Base-by-base conservation (phyloP, 177 flowering plant species). In the Telopea speciosissima region DNA sequence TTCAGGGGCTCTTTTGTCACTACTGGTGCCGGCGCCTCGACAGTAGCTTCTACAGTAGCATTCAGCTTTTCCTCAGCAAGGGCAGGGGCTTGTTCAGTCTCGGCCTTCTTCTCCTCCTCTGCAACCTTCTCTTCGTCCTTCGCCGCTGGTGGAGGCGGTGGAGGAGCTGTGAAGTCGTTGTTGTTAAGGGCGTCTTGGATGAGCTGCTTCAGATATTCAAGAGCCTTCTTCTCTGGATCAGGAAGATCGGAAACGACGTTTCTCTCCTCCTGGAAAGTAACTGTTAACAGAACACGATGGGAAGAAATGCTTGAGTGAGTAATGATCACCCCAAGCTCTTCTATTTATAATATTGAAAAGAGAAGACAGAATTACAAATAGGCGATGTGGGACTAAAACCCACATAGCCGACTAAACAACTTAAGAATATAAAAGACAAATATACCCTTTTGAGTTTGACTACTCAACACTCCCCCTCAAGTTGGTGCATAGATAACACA, bases 231-330 rank as follows among this genome's bases (percentile, higher is more conserved):
- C 65, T 95, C 90, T 0, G 90, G 72, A 22, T 95, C 97, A 10
- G 88, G 83, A 17, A 91, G 96, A 65, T 95, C 99, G 21, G 81
- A 76, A 0, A 83, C 97, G 3, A 83, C 80, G 78, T 87, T 90
- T 68, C 83, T 86, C 79, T 94, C 98, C 67, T 94, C 98, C 83
- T 94, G 87, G 76, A 90, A 94, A 24, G 94, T 87, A 65, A n/a
- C n/a, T n/a, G n/a, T n/a, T n/a, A n/a, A n/a, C n/a, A n/a, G n/a
- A n/a, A n/a, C n/a, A n/a, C n/a, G n/a, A n/a, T n/a, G n/a, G n/a
- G n/a, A n/a, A n/a, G n/a, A n/a, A n/a, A n/a, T n/a, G n/a, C n/a
- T n/a, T n/a, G n/a, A n/a, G n/a, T n/a, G n/a, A n/a, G n/a, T n/a
- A n/a, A n/a, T n/a, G n/a, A n/a, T n/a, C n/a, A n/a, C n/a, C n/a